Evolutionary conservation across 768 basidiomycete species (phyloP).

Genomic region (Tricholoma sp.): DNA sequence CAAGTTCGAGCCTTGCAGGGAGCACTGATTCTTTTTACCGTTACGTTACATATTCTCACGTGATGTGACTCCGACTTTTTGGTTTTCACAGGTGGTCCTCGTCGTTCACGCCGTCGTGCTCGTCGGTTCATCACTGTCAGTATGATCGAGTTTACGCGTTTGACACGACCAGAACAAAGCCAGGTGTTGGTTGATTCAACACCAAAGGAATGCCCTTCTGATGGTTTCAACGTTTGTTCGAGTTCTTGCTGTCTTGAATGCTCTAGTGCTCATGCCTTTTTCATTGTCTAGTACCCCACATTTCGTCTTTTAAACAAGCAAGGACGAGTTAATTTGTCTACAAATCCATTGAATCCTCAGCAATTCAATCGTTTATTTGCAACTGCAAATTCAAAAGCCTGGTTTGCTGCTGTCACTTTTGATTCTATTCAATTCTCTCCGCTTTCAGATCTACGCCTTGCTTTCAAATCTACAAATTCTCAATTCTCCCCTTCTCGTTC

Average conservation of each 20-base stretch:
- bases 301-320: conserved; percentile 56
- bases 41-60: too few species aligned
- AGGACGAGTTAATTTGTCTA: conserved; percentile 59
- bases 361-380: conserved; percentile 50
- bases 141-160: conserved; percentile 34
- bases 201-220: conserved; percentile 31
- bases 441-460: conserved; percentile 53
- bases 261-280: background rate
- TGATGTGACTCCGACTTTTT: too few species aligned
- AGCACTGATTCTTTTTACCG: conserved; percentile 16
- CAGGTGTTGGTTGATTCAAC: conserved; percentile 33
- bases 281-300: conserved; percentile 38
- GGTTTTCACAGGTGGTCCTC: too few species aligned
- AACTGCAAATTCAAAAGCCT: conserved; percentile 54
- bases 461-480: conserved; percentile 36
- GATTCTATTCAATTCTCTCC: conserved; percentile 55
- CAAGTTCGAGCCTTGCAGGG: conserved; percentile 52
- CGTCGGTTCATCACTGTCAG: too few species aligned
- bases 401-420: conserved; percentile 56
- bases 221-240: conserved; percentile 42
- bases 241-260: conserved; percentile 3
- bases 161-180: conserved; percentile 31
- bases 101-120: too few species aligned
- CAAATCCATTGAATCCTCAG: conserved; percentile 39
- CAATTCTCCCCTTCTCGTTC: conserved; percentile 49